A percentile compares a stretch with the other conserved stretches of the same genome.
phyloP scores from a whole-genome alignment of 1,284 basidiomycete species.

The Jaminaea rosea region DNA sequence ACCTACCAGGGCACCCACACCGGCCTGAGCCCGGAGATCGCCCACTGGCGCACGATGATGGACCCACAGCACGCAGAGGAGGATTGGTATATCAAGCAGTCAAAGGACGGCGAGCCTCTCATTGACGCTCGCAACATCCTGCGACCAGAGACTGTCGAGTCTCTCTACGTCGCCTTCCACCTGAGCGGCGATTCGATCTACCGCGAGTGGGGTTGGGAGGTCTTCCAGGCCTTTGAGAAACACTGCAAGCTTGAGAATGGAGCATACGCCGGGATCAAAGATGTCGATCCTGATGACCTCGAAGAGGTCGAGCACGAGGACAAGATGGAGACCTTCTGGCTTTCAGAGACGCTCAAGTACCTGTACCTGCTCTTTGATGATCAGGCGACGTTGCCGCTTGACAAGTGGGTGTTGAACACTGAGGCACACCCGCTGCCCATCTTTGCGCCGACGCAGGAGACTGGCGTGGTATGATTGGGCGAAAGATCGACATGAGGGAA shows the following conservation, averaged over 20 bases:
- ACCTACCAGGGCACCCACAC: conserved; percentile 72
- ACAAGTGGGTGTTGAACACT: conserved; percentile 73
- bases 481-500: too few species aligned
- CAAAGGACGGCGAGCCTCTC: conserved; percentile 47
- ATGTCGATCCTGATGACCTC: conserved; percentile 60
- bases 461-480: too few species aligned
- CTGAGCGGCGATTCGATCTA: conserved; percentile 74
- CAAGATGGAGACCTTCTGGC: conserved; percentile 58
- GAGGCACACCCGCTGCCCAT: conserved; percentile 49
- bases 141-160: conserved; percentile 89
- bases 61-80: conserved; percentile 9
- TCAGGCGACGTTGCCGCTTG: conserved; percentile 57
- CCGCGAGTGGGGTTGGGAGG: conserved; percentile 75
- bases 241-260: conserved; percentile 51
- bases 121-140: conserved; percentile 78
- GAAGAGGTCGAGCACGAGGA: conserved; percentile 63
- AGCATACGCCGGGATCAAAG: conserved; percentile 73
- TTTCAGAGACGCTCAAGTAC: conserved; percentile 89
- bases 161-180: conserved; percentile 75
- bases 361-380: conserved; percentile 81
- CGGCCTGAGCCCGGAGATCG: conserved; percentile 52
- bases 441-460: conserved; percentile 18
- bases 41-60: conserved; percentile 20
- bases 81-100: conserved; percentile 44
- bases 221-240: conserved; percentile 76